phyloP scores from a whole-genome alignment of 179 eudicot species.

The Silene noctiflora region DNA sequence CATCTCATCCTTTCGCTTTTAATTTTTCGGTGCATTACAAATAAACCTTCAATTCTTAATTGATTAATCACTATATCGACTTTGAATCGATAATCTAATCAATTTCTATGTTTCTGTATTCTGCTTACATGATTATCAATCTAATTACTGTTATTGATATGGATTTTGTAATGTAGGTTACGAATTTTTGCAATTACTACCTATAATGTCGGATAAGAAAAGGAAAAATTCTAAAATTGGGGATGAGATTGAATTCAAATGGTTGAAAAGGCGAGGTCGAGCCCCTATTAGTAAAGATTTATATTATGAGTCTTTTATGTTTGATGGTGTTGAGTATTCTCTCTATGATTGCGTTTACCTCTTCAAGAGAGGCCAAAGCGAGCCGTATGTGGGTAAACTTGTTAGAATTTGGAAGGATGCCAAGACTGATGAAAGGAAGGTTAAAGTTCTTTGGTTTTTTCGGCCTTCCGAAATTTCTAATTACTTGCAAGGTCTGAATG shows the following conservation, averaged over 20 bases:
- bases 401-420: conserved; percentile 56
- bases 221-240: conserved; percentile 25
- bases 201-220: conserved; percentile 7
- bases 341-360: conserved; percentile 66
- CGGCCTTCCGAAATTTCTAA: conserved; percentile 53
- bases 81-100: neutral
- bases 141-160: neutral
- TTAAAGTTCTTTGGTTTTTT: conserved; percentile 75
- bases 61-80: too few species aligned
- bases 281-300: conserved; percentile 43
- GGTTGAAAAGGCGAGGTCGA: conserved; percentile 58
- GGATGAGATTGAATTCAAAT: conserved; percentile 40
- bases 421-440: conserved; percentile 27
- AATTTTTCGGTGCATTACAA: too few species aligned
- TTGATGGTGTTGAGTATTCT: conserved; percentile 56
- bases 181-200: neutral
- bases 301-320: conserved; percentile 62
- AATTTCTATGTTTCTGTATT: neutral
- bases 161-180: conserved; percentile 12
- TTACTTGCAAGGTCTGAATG: conserved; percentile 35
- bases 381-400: conserved; percentile 67
- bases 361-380: conserved; percentile 45
- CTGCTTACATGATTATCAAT: neutral
- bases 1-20: too few species aligned
- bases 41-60: too few species aligned